phyloP scores from a whole-genome alignment of 768 basidiomycete genomes.

The Leccinum uliginosum region DNA sequence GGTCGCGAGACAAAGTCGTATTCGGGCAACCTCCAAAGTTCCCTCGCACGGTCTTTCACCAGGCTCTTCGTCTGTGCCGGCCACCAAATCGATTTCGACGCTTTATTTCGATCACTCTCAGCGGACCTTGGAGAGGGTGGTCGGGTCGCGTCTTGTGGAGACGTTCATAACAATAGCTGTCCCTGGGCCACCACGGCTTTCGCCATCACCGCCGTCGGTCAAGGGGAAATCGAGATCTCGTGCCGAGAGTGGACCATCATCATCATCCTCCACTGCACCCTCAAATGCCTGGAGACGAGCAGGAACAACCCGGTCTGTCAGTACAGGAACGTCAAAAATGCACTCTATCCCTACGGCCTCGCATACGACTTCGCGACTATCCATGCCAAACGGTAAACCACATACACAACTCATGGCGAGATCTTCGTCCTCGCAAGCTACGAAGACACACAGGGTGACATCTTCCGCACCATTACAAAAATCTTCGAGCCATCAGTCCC shows the following conservation, averaged over 20 bases:
- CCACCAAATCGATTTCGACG: constrained; percentile 12
- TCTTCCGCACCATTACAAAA: constrained; percentile 23
- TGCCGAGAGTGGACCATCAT: constrained; percentile 24
- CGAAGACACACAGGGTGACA: constrained; percentile 23
- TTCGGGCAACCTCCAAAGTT: constrained; percentile 50
- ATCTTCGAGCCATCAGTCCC: constrained; percentile 22
- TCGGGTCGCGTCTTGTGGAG: constrained; percentile 71
- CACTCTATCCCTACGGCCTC: constrained; percentile 5
- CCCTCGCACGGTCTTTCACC: constrained; percentile 34
- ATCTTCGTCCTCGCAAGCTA: constrained; percentile 13
- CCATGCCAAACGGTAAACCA: constrained; percentile 14
- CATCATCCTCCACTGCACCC: constrained; percentile 7
- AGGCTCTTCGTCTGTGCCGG: constrained; percentile 4
- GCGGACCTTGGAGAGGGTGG: constrained; percentile 60
- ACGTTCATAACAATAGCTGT: constrained; percentile 65
- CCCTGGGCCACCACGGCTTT: constrained; percentile 22
- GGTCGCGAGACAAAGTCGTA: constrained; percentile 34
- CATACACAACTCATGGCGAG: constrained; percentile 13
- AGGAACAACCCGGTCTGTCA: constrained; percentile 12
- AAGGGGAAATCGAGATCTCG: constrained; percentile 21
- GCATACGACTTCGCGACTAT: constrained; percentile 10
- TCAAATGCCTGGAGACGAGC: constrained; percentile 2
- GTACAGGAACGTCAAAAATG: constrained; percentile 17
- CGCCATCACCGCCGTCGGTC: constrained; percentile 27
- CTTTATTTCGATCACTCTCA: constrained; percentile 63